Evolutionary conservation across 164 flowering plant species (phyloP).

Genomic region (Amborella trichopoda): DNA sequence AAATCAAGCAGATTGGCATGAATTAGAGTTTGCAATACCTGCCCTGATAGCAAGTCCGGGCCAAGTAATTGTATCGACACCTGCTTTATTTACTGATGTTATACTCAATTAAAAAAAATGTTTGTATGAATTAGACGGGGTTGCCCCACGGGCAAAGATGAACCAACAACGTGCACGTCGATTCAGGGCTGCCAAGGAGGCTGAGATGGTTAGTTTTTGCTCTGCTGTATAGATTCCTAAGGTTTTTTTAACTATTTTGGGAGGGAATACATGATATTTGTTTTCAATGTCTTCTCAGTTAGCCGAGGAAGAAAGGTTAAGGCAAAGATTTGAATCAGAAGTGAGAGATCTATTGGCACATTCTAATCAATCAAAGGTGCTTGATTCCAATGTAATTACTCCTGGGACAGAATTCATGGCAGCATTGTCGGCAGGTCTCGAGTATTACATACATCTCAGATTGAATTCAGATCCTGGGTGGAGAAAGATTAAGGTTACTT

Average conservation of each 20-base stretch:
- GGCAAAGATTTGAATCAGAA: conserved; percentile 9
- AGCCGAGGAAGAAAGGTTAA: conserved; percentile 13
- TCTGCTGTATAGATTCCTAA: background rate
- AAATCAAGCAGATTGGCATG: too few relatives aligned
- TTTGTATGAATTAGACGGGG: too few relatives aligned
- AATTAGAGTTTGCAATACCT: too few relatives aligned
- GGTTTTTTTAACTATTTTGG: too few relatives aligned
- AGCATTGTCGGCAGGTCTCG: conserved; percentile 30
- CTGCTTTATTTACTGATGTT: too few relatives aligned
- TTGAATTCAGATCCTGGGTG: conserved; percentile 38
- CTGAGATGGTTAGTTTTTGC: conserved; percentile 6
- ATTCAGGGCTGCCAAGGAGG: conserved; percentile 38
- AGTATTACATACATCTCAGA: conserved; percentile 28
- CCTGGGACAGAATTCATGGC: conserved; percentile 64
- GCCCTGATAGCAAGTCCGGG: too few relatives aligned
- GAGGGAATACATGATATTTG: too few relatives aligned
- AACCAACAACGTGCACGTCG: conserved; percentile 43
- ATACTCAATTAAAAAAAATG: too few relatives aligned
- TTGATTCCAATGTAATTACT: conserved; percentile 47
- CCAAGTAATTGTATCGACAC: too few relatives aligned
- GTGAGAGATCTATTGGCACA: conserved; percentile 3
- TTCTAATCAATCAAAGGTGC: conserved; percentile 7
- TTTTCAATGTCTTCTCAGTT: too few relatives aligned
- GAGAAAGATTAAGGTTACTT: conserved; percentile 42
- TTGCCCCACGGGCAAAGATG: conserved; percentile 47